Conservation (phyloP, 1,139 yeast genomes). For the Yamadazyma buinensis region DNA sequence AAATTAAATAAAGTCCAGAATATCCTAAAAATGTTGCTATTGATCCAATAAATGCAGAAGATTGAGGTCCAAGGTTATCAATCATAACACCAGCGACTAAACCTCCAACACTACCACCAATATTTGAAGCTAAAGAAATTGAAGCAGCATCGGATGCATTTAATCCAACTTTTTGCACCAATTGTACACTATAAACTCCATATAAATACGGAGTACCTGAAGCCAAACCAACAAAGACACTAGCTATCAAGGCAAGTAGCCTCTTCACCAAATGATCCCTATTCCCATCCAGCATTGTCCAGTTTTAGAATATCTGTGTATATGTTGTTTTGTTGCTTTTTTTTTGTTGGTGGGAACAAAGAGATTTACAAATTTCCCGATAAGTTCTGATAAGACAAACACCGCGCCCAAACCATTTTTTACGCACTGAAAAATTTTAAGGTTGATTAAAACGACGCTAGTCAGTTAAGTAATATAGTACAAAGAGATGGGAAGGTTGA, state of each 20-base stretch:
- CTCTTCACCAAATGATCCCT: slow-evolving; percentile 8
- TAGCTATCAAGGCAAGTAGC: slow-evolving; percentile 14
- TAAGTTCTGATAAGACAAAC: neutral
- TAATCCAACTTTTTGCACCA: slow-evolving; percentile 52
- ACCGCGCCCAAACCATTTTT: too few species aligned
- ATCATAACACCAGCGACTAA: slow-evolving; percentile 65
- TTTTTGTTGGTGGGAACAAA: too few species aligned
- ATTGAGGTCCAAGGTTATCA: slow-evolving; percentile 55
- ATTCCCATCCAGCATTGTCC: too few species aligned
- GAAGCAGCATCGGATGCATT: slow-evolving; percentile 61
- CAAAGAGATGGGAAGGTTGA: slow-evolving; percentile 39
- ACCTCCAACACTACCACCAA: slow-evolving; percentile 69
- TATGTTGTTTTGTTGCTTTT: too few species aligned
- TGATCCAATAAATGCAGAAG: slow-evolving; percentile 54
- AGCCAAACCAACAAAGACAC: slow-evolving; percentile 36
- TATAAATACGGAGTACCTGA: slow-evolving; percentile 72
- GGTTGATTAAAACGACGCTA: too few species aligned
- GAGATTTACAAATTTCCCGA: neutral
- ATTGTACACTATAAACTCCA: slow-evolving; percentile 71
- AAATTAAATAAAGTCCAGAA: slow-evolving; percentile 30
- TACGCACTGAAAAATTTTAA: slow-evolving; percentile 1
- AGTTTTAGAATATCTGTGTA: too few species aligned
- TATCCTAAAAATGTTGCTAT: slow-evolving; percentile 42
- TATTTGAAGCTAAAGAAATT: slow-evolving; percentile 55
- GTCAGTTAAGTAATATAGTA: too few species aligned